Evolutionary conservation across 495 filamentous ascomycete genomes (phyloP).

Genomic region (Paragyromitra xinjiangensis): DNA sequence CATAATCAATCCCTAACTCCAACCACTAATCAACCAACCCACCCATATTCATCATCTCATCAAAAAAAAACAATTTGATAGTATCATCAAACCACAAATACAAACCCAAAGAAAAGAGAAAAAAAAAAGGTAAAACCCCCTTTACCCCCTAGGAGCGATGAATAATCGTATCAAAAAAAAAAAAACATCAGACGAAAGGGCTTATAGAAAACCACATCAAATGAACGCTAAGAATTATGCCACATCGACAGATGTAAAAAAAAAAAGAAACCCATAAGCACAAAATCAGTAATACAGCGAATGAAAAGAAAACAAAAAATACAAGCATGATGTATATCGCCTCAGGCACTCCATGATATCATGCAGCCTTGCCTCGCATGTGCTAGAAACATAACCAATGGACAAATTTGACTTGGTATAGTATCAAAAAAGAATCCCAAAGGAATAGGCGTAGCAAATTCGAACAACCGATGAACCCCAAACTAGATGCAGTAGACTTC

Average conservation of each 20-base stretch:
- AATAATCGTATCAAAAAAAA: slow-evolving; percentile 17
- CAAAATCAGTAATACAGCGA: slow-evolving; percentile 17
- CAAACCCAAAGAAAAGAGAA: slow-evolving; percentile 13
- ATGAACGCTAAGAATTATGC: slow-evolving; percentile 16
- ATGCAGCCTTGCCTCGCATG: slow-evolving; percentile 12
- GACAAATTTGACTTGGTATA: slow-evolving; percentile 21
- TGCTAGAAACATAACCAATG: slow-evolving; percentile 8
- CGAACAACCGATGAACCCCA: not conserved
- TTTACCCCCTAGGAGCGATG: not conserved
- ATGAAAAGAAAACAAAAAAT: slow-evolving; percentile 18
- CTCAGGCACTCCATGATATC: slow-evolving; percentile 18
- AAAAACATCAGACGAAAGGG: slow-evolving; percentile 26
- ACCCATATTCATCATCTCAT: slow-evolving; percentile 12
- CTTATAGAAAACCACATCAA: slow-evolving; percentile 3
- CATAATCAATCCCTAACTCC: slow-evolving; percentile 12
- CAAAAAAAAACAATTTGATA: slow-evolving; percentile 7
- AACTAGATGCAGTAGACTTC: slow-evolving; percentile 13
- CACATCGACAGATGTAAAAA: not conserved
- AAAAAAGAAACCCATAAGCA: not conserved
- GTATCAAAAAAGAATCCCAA: not conserved
- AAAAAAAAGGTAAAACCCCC: not conserved
- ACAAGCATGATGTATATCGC: slow-evolving; percentile 21
- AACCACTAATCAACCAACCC: not conserved
- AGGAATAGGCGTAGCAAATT: slow-evolving; percentile 1
- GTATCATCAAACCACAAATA: slow-evolving; percentile 20